Evolutionary conservation across 2,329 filamentous ascomycete genomes (phyloP).

Genomic region (Fusarium hainanense): DNA sequence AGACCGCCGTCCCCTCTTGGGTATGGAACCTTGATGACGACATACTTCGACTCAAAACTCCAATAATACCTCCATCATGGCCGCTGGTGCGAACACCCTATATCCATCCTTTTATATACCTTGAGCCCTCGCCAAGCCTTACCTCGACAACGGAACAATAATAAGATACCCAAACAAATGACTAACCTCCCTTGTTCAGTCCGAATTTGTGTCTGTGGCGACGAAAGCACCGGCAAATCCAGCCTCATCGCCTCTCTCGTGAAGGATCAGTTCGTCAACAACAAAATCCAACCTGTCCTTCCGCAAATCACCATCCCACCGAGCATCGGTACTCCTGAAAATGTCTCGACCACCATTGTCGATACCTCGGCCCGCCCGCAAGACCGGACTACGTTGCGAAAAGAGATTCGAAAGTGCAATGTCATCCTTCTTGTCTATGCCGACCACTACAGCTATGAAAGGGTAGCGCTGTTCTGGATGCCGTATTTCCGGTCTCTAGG

Average conservation of each 20-base stretch:
- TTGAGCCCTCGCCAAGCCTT: neutral
- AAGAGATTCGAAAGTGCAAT: slow-evolving; percentile 96
- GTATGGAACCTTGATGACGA: slow-evolving; percentile 38
- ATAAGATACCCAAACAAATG: neutral
- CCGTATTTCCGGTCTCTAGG: slow-evolving; percentile 96
- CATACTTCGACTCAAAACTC: slow-evolving; percentile 33
- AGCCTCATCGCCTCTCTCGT: slow-evolving; percentile 94
- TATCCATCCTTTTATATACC: slow-evolving; percentile 7
- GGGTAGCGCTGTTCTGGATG: slow-evolving; percentile 98
- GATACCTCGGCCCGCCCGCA: slow-evolving; percentile 96
- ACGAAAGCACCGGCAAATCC: slow-evolving; percentile 94
- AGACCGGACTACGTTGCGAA: slow-evolving; percentile 87
- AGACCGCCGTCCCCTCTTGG: slow-evolving; percentile 20
- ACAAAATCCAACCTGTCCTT: slow-evolving; percentile 93
- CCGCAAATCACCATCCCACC: slow-evolving; percentile 96
- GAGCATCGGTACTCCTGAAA: slow-evolving; percentile 91
- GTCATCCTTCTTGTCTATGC: slow-evolving; percentile 97
- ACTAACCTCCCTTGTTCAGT: slow-evolving; percentile 59
- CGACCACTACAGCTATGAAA: slow-evolving; percentile 98
- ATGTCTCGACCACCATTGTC: slow-evolving; percentile 96
- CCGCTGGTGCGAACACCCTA: slow-evolving; percentile 39
- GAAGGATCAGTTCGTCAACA: slow-evolving; percentile 95
- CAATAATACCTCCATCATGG: slow-evolving; percentile 40
- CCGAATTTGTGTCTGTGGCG: slow-evolving; percentile 94
- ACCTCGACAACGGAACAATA: neutral